Percentiles rank a stretch among this genome's conserved stretches.
These are phyloP conservation scores for Decorospora gaudefroyi DNA, from an alignment of 2,329 filamentous ascomycete genomes.

Conservation along the genomic window DNA sequence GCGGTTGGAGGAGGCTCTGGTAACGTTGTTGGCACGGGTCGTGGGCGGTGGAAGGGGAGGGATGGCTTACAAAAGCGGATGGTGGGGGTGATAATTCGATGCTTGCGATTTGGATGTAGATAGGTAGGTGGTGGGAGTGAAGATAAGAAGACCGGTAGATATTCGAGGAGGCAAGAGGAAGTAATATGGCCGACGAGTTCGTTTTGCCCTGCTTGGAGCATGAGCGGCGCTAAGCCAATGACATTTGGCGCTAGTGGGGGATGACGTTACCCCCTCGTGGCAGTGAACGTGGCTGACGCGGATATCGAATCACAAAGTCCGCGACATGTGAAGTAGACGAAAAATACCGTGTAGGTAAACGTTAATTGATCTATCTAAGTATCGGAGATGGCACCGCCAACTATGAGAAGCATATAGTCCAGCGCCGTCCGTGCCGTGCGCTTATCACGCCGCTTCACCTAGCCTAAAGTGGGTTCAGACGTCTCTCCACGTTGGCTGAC, in stretches of 20 bases:
- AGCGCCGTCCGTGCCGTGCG: conserved; percentile 2
- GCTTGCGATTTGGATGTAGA: background rate
- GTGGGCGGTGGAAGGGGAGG: too few species aligned
- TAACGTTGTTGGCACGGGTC: too few species aligned
- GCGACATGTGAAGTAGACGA: background rate
- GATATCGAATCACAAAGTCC: background rate
- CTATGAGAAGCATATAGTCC: conserved; percentile 3
- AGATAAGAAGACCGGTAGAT: background rate
- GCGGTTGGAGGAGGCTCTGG: background rate
- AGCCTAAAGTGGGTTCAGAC: conserved; percentile 26
- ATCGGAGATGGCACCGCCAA: conserved; percentile 9
- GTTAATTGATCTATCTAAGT: background rate
- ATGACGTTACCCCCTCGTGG: conserved; percentile 37
- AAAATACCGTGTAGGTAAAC: background rate
- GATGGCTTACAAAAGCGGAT: too few species aligned
- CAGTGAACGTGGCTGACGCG: conserved; percentile 16
- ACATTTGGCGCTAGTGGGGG: conserved; percentile 16
- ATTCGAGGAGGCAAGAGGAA: conserved; percentile 12
- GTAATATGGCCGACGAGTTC: conserved; percentile 14
- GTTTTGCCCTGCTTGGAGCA: conserved; percentile 25
- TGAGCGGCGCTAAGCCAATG: conserved; percentile 19
- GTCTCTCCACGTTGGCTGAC: conserved; percentile 47
- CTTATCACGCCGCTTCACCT: background rate
- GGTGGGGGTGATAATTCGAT: background rate
- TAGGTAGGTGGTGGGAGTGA: background rate